Percentiles rank a stretch among this genome's conserved stretches.
Evolutionary conservation across 2,329 filamentous ascomycete species (phyloP).

Genomic region (Pezicula rhizophila): DNA sequence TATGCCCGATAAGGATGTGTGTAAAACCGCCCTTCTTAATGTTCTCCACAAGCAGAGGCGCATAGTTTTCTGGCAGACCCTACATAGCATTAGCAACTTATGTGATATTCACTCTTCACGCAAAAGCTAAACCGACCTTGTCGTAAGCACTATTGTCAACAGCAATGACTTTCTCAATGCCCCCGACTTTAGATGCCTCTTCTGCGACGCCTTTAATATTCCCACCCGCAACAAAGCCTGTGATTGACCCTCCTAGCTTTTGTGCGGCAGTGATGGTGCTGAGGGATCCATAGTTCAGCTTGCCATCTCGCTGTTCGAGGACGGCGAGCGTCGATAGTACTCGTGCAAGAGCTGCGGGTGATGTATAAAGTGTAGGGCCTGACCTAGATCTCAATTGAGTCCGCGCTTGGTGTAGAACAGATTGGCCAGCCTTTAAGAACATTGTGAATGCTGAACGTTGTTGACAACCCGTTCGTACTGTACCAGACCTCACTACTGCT

Average conservation of each 20-base stretch:
- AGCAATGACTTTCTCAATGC: slow-evolving; percentile 83
- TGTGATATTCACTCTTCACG: not conserved
- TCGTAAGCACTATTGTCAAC: slow-evolving; percentile 90
- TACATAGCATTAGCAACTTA: slow-evolving; percentile 28
- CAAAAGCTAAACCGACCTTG: slow-evolving; percentile 51
- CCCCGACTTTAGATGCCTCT: slow-evolving; percentile 81
- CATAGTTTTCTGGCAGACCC: slow-evolving; percentile 90
- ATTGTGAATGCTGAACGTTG: slow-evolving; percentile 15
- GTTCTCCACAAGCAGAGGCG: slow-evolving; percentile 89
- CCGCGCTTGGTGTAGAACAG: slow-evolving; percentile 25
- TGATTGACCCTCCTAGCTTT: slow-evolving; percentile 79
- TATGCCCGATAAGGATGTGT: slow-evolving; percentile 84
- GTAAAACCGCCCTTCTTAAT: slow-evolving; percentile 94
- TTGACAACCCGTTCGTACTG: not conserved
- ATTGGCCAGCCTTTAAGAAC: slow-evolving; percentile 24
- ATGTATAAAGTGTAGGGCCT: slow-evolving; percentile 30
- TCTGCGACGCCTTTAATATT: slow-evolving; percentile 71
- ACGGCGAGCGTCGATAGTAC: slow-evolving; percentile 84
- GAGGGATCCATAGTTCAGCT: slow-evolving; percentile 75
- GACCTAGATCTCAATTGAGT: slow-evolving; percentile 35
- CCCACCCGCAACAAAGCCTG: slow-evolving; percentile 80
- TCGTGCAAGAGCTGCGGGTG: slow-evolving; percentile 52
- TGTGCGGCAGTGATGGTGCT: slow-evolving; percentile 80
- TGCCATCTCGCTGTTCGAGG: slow-evolving; percentile 86
- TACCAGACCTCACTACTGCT: not conserved